Conservation (phyloP, 106 monocot genomes). For the Vanilla planifolia region DNA sequence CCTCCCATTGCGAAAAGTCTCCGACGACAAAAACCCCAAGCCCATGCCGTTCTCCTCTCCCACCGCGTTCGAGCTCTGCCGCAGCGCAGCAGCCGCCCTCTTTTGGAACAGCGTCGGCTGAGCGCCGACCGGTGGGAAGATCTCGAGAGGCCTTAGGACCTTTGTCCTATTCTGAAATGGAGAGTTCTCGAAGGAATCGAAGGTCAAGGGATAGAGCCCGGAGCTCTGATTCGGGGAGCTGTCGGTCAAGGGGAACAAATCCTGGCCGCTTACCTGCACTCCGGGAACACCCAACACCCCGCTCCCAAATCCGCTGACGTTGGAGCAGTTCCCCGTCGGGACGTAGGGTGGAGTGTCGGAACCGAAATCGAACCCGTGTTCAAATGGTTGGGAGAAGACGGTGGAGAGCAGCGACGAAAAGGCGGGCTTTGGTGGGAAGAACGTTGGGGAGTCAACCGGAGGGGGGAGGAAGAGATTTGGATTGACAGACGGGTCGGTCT, state of each 20-base stretch:
- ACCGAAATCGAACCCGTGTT: slow-evolving; percentile 9
- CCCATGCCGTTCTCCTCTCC: slow-evolving; percentile 4
- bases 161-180: slow-evolving; percentile 28
- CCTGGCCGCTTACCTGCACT: not conserved
- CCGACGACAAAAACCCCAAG: slow-evolving; percentile 9
- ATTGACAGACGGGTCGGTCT: not conserved
- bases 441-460: slow-evolving; percentile 4
- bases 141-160: slow-evolving; percentile 62
- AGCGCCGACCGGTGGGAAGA: slow-evolving; percentile 59
- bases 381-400: slow-evolving; percentile 14
- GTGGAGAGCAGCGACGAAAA: slow-evolving; percentile 10
- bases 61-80: slow-evolving; percentile 8
- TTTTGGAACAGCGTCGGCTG: slow-evolving; percentile 95
- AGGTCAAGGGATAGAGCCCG: slow-evolving; percentile 1
- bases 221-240: too few species aligned
- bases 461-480: slow-evolving; percentile 1
- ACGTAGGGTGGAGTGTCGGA: not conserved
- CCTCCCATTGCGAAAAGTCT: not conserved
- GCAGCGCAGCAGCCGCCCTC: slow-evolving; percentile 40
- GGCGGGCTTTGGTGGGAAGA: slow-evolving; percentile 2
- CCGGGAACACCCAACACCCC: not conserved
- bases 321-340: slow-evolving; percentile 7
- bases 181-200: slow-evolving; percentile 19
- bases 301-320: slow-evolving; percentile 7
- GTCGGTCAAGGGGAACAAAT: not conserved